Conservation (phyloP, 352 stramenopile genomes). For the Globisporangium cystogenes region DNA sequence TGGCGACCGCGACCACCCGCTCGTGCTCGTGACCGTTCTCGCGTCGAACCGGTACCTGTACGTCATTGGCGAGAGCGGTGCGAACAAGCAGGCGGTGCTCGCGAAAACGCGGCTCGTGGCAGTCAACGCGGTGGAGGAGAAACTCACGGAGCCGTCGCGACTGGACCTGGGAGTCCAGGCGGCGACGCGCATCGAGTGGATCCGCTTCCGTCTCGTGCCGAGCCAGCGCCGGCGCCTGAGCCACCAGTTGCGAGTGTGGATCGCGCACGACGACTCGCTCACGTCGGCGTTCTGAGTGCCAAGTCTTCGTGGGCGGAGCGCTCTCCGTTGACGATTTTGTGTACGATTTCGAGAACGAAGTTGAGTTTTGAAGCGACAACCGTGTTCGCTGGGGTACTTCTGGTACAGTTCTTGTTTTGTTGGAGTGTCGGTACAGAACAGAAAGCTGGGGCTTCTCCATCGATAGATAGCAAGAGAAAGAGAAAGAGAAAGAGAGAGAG, state of each 20-base stretch:
- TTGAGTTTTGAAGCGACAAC: no score
- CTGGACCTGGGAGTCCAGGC: slow-evolving; percentile 57
- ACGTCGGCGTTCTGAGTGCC: slow-evolving; percentile 10
- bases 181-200: slow-evolving; percentile 33
- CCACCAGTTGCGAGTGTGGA: slow-evolving; percentile 49
- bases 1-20: slow-evolving; percentile 17
- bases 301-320: background rate
- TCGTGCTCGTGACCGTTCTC: slow-evolving; percentile 43
- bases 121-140: slow-evolving; percentile 69
- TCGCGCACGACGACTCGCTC: slow-evolving; percentile 19
- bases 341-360: no score
- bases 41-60: slow-evolving; percentile 43
- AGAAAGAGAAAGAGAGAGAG: background rate
- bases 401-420: no score
- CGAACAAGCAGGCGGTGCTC: slow-evolving; percentile 40
- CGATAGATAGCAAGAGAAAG: no score
- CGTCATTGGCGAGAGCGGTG: slow-evolving; percentile 40
- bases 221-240: slow-evolving; percentile 55
- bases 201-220: slow-evolving; percentile 47
- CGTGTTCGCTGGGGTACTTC: no score
- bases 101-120: slow-evolving; percentile 30
- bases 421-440: no score
- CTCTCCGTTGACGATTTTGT: no score
- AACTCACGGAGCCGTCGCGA: slow-evolving; percentile 45
- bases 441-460: no score